Base-by-base conservation (phyloP, 768 basidiomycete species). In the Mrakia hoshinonis region DNA sequence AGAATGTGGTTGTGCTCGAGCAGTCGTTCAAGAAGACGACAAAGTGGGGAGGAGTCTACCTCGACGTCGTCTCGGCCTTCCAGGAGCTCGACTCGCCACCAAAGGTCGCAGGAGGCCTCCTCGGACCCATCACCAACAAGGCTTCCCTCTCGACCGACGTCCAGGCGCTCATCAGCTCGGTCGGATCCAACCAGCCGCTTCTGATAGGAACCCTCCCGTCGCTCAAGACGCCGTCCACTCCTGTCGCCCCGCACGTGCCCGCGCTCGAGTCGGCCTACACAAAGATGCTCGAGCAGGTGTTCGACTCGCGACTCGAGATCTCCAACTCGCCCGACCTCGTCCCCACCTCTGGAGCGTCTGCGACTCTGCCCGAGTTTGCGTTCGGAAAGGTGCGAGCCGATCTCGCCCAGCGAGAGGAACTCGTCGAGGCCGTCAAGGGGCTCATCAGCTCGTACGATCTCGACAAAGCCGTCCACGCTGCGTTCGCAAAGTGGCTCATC, bases 321-420 rank as follows among this genome's bases (percentile, higher is more conserved):
- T 83, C 87, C 76, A 98, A 99, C 80, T 87, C 89, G 3, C 93
- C 92, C 0, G 81, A 85, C 52, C 83, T 89, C 22, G 86, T 92
- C 64, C 77, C 85, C 12, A 79, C 86, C 18, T 74, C 75, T 74
- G 92, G 92, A 13, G 81, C 84, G 55, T 79, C 87, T 55, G 91
- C 92, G 22, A 95, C 93, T 12, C 88, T 85, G n/a, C 96, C 95
- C 1, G 92, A 97, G 78, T 97, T 88, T 77, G 95, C 96, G 0
- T 84, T 98, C 46, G 95, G 96, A 15, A 89, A 92, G 55, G 87
- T 93, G 60, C 87, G 91, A 48, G 91, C 89, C 2, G 86, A 92
- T 75, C 77, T 91, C 61, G 89, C 90, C 71, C 84, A 87, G 73
- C 85, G 92, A n/a, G 81, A 82, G 34, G 84, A 86, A 73, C 86